Percentiles rank a stretch among this genome's conserved stretches.
phyloP scores from a whole-genome alignment of 2,329 filamentous ascomycete genomes.

The Plenodomus lindquistii region DNA sequence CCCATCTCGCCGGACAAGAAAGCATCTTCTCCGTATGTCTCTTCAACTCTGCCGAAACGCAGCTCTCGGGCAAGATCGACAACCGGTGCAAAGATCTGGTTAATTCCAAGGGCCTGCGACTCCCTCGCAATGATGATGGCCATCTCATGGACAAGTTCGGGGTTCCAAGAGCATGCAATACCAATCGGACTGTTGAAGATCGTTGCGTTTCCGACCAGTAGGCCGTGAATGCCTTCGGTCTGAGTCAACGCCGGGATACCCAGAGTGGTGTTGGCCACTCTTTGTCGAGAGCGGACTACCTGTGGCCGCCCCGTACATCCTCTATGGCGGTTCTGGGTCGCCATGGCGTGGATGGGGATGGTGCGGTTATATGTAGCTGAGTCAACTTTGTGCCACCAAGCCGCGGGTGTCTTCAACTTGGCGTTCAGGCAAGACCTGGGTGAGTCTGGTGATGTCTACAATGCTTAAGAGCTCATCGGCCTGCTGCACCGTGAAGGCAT shows the following conservation, averaged over 20 bases:
- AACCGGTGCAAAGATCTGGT: slow-evolving; percentile 73
- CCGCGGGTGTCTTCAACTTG: too few species aligned
- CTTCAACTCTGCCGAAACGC: slow-evolving; percentile 73
- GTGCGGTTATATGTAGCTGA: too few species aligned
- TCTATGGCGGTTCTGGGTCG: too few species aligned
- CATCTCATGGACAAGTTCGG: slow-evolving; percentile 67
- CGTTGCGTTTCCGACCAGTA: slow-evolving; percentile 72
- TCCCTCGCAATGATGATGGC: slow-evolving; percentile 67
- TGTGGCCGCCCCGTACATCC: too few species aligned
- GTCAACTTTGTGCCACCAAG: too few species aligned
- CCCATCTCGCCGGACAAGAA: slow-evolving; percentile 71
- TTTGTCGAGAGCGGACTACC: too few species aligned
- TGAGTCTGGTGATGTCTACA: too few species aligned
- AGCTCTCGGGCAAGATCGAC: slow-evolving; percentile 72
- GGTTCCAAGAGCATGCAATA: slow-evolving; percentile 72
- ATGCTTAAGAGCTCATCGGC: too few species aligned
- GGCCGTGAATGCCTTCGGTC: slow-evolving; percentile 74
- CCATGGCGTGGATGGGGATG: too few species aligned
- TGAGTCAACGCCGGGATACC: slow-evolving; percentile 74
- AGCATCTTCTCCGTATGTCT: slow-evolving; percentile 71
- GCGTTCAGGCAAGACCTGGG: too few species aligned
- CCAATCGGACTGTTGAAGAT: slow-evolving; percentile 80
- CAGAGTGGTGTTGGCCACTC: slow-evolving; percentile 65
- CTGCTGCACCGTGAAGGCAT: too few species aligned
- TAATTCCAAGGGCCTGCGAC: slow-evolving; percentile 68